Conservation (phyloP, 192 early-diverging fungal species). For the Coemansia sp. region DNA sequence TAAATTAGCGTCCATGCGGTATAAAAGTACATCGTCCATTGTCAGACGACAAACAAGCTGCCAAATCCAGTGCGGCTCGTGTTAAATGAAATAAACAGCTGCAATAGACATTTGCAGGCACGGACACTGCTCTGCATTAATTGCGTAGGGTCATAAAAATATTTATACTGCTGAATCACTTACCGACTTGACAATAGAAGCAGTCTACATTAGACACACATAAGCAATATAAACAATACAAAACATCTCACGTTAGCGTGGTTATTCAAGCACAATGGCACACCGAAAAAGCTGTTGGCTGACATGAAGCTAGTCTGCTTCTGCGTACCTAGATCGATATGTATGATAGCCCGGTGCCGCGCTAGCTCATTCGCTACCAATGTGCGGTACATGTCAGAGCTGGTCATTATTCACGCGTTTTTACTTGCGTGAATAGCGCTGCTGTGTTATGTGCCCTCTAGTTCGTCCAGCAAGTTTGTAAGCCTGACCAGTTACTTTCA, state of each 20-base stretch:
- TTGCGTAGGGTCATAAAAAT: neutral
- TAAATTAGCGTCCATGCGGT: slow-evolving; percentile 6
- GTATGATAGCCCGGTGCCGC: slow-evolving; percentile 55
- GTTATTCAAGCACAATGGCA: neutral
- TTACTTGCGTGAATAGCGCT: neutral
- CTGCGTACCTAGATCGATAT: slow-evolving; percentile 59
- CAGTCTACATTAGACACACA: slow-evolving; percentile 57
- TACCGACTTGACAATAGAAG: slow-evolving; percentile 80
- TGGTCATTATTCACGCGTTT: slow-evolving; percentile 16
- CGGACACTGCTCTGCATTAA: neutral
- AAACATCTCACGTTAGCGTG: neutral
- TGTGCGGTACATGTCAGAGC: slow-evolving; percentile 14
- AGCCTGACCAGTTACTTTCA: neutral
- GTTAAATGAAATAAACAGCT: neutral
- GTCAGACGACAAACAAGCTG: neutral
- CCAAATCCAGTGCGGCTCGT: neutral
- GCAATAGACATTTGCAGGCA: neutral
- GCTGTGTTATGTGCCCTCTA: neutral
- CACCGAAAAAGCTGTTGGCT: neutral
- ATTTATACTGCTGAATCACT: slow-evolving; percentile 10
- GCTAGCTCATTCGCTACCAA: slow-evolving; percentile 38
- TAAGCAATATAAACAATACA: neutral
- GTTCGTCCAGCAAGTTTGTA: neutral
- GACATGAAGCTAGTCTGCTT: neutral
- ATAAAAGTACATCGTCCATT: neutral